Conservation (phyloP, 202 grass and related monocot species). For the Carex sylvatica region DNA sequence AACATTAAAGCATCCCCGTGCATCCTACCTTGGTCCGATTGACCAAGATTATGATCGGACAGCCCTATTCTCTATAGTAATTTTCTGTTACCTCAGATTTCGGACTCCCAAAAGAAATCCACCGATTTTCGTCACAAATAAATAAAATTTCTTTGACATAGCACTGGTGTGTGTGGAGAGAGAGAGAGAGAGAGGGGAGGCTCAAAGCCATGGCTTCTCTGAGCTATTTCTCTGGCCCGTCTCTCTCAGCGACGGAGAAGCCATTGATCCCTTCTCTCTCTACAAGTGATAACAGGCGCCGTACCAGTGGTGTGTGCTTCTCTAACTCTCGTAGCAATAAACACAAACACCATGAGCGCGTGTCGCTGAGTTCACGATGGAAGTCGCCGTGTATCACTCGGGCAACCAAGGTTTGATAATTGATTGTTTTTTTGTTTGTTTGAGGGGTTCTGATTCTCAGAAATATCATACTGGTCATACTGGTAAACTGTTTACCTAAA, state of each 20-base stretch:
- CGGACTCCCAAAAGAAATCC: too few relatives aligned
- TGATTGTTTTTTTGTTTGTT: background rate
- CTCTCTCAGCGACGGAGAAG: constrained; percentile 22
- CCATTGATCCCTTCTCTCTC: background rate
- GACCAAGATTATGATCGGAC: too few relatives aligned
- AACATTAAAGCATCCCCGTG: too few relatives aligned
- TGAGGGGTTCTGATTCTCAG: background rate
- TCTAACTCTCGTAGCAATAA: background rate
- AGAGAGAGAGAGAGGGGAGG: constrained; percentile 4
- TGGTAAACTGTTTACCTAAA: background rate
- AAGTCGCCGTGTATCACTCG: background rate
- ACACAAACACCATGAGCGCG: background rate
- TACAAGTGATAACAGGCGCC: background rate
- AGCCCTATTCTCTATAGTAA: too few relatives aligned
- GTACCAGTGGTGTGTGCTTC: background rate
- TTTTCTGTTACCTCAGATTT: too few relatives aligned
- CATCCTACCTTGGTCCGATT: too few relatives aligned
- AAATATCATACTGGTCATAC: background rate
- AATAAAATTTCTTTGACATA: background rate
- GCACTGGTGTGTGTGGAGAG: background rate
- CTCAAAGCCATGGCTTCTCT: constrained; percentile 15
- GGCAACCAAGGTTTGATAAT: constrained; percentile 19
- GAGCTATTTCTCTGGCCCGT: constrained; percentile 11
- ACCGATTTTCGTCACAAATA: background rate
- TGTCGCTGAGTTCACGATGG: background rate